These are phyloP conservation scores for Psilocybe cubensis DNA, from an alignment of 768 basidiomycete species.

Conservation along the genomic window DNA sequence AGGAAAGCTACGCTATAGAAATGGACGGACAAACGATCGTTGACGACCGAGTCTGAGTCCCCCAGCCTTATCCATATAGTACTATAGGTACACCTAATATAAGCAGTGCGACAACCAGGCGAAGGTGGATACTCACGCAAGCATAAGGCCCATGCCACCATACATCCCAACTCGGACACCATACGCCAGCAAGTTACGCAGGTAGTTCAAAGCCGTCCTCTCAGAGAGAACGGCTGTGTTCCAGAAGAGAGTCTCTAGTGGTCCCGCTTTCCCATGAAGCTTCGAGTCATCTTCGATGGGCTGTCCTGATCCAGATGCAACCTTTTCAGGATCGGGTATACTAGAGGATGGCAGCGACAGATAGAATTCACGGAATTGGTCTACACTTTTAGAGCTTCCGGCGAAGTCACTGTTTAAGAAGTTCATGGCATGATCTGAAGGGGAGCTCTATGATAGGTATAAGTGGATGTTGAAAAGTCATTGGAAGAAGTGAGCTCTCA, in stretches of 20 bases:
- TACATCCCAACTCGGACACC: slow-evolving; percentile 63
- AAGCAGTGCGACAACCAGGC: slow-evolving; percentile 21
- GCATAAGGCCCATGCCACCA: slow-evolving; percentile 48
- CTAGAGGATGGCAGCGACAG: slow-evolving; percentile 19
- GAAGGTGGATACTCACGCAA: slow-evolving; percentile 35
- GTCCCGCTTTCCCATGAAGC: slow-evolving; percentile 30
- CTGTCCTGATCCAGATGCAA: background rate
- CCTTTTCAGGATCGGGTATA: background rate
- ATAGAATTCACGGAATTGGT: slow-evolving; percentile 39
- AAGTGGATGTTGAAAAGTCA: slow-evolving; percentile 10
- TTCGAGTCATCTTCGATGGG: slow-evolving; percentile 7
- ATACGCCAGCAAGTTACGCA: slow-evolving; percentile 58
- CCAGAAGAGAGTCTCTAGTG: slow-evolving; percentile 35
- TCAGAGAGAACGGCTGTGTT: slow-evolving; percentile 51
- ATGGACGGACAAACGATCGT: slow-evolving; percentile 53
- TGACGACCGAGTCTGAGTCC: slow-evolving; percentile 39
- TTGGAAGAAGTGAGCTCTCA: slow-evolving; percentile 19
- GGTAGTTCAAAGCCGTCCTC: slow-evolving; percentile 52
- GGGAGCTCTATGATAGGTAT: slow-evolving; percentile 42
- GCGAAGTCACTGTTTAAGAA: slow-evolving; percentile 55
- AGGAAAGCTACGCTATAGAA: slow-evolving; percentile 64
- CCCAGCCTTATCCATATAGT: slow-evolving; percentile 57
- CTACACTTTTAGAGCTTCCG: slow-evolving; percentile 18
- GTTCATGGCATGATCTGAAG: slow-evolving; percentile 64
- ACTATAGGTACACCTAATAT: slow-evolving; percentile 26